These are phyloP conservation scores for Epichloe sibirici DNA, from an alignment of 2,329 filamentous ascomycete species.

Conservation along the genomic window DNA sequence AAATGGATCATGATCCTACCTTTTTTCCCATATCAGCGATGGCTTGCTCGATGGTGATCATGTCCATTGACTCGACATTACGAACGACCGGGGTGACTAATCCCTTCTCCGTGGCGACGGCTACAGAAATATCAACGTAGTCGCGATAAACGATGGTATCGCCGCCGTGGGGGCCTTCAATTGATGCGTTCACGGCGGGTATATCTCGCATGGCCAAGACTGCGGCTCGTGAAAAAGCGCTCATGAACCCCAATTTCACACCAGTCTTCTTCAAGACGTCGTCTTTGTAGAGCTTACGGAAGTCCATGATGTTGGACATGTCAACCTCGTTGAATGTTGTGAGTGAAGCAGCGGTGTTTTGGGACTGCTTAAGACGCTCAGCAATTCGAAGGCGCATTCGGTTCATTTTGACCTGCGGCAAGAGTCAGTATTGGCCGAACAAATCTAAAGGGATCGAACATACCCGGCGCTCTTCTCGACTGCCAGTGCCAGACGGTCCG, in stretches of 20 bases:
- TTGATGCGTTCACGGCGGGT: constrained; percentile 91
- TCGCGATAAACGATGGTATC: constrained; percentile 98
- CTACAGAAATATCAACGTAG: constrained; percentile 95
- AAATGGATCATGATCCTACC: constrained; percentile 32
- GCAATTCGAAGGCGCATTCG: constrained; percentile 96
- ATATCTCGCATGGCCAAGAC: constrained; percentile 89
- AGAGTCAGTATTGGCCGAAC: neutral
- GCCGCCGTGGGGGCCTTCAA: constrained; percentile 86
- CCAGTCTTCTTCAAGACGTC: constrained; percentile 91
- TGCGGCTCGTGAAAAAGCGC: constrained; percentile 83
- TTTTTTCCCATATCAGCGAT: constrained; percentile 93
- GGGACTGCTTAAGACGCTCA: constrained; percentile 96
- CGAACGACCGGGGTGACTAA: constrained; percentile 93
- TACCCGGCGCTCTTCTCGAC: constrained; percentile 79
- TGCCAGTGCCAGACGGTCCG: constrained; percentile 37
- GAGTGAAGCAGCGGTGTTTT: constrained; percentile 93
- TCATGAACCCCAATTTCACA: constrained; percentile 99
- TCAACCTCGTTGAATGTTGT: constrained; percentile 99
- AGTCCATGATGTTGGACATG: constrained; percentile 95
- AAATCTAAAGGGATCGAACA: constrained; percentile 20
- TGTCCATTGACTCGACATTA: constrained; percentile 79
- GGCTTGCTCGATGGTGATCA: constrained; percentile 77
- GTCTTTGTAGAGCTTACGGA: constrained; percentile 95
- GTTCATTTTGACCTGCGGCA: constrained; percentile 92
- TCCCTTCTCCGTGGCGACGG: constrained; percentile 94